Conservation (phyloP, 768 basidiomycete genomes). For the Hygrocybe coccinea region DNA sequence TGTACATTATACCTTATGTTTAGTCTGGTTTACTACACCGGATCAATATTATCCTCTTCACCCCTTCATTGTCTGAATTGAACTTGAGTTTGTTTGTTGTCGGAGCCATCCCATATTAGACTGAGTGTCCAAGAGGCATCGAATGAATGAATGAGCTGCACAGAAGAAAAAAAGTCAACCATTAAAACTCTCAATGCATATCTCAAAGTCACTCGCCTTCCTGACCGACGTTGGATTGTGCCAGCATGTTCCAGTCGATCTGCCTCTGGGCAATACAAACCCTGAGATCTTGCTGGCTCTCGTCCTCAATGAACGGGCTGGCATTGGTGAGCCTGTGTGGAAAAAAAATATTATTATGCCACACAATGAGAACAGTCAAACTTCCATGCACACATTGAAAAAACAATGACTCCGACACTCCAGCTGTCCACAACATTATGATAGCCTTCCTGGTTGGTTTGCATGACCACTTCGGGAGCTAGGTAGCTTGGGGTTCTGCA, state of each 20-base stretch:
- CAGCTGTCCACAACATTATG: slow-evolving; percentile 89
- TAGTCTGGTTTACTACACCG: too few relatives aligned
- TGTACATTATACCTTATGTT: too few relatives aligned
- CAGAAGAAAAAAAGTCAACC: slow-evolving; percentile 5
- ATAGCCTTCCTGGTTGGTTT: slow-evolving; percentile 65
- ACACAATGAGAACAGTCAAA: neutral
- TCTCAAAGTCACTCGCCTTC: slow-evolving; percentile 38
- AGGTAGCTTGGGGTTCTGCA: slow-evolving; percentile 95
- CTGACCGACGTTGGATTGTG: slow-evolving; percentile 34
- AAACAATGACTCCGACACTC: slow-evolving; percentile 94
- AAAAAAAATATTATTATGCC: slow-evolving; percentile 7
- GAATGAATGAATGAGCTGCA: slow-evolving; percentile 68
- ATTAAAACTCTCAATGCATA: neutral
- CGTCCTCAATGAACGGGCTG: slow-evolving; percentile 78
- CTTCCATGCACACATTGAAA: slow-evolving; percentile 61
- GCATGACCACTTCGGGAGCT: slow-evolving; percentile 84
- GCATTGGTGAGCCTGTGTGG: slow-evolving; percentile 63
- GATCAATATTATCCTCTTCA: too few relatives aligned
- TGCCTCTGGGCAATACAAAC: slow-evolving; percentile 52
- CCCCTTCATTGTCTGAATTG: too few relatives aligned
- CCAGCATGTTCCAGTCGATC: slow-evolving; percentile 59
- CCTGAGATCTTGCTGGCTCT: slow-evolving; percentile 53
- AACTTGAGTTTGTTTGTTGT: too few relatives aligned
- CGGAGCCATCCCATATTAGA: too few relatives aligned
- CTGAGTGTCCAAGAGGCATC: slow-evolving; percentile 55